Evolutionary conservation across 2,329 filamentous ascomycete genomes (phyloP), one percentile per base, ranked within the genome.

Genomic region (Phyllosticta paracitricarpa): DNA sequence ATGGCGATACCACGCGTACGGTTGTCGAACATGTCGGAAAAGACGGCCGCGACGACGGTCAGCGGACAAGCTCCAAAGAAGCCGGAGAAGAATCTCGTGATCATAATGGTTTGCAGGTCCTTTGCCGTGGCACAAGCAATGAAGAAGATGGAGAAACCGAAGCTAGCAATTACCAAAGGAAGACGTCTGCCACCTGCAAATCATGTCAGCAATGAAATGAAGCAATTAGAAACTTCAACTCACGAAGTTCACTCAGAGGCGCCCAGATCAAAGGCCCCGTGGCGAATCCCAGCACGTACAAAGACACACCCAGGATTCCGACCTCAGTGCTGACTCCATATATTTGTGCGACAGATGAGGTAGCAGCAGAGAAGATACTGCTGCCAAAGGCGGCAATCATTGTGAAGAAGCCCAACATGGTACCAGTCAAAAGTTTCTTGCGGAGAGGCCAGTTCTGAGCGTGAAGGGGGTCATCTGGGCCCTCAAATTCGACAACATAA

Each of bases 401-500:
- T 19, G 89, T 91, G 14, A 87, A 89, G 68, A 85, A 91, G 17
- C 85, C 88, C 52, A 92, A 77, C 67, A 91, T 86, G 51, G 80
- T 79, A 22, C 85, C 83, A 0, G 86, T 89, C 4, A 82, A 67
- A 51, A 91, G 57, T 84, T 96, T 96, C 78, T 89, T 92, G 70
- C 77, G 83, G 59, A 89, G 69, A 0, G 88, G 81, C 91, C 91
- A 96, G 72, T 96, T 96, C 76, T 93, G 89, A 1, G 90, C 88
- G 73, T 96, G 91, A 63, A 92, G 70, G 2, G 91, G 91, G 68
- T 96, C 91, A 65, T 91, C 81, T 1, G 85, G 87, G 0, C 91
- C 91, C 66, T 92, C 87, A 69, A 96, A 96, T 51, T 82, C 89
- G 53, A 92, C 89, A 0, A 91, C 88, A 69, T 92, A 93, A 65